Conservation (phyloP, 352 stramenopile genomes). For the Globisporangium cystogenes region DNA sequence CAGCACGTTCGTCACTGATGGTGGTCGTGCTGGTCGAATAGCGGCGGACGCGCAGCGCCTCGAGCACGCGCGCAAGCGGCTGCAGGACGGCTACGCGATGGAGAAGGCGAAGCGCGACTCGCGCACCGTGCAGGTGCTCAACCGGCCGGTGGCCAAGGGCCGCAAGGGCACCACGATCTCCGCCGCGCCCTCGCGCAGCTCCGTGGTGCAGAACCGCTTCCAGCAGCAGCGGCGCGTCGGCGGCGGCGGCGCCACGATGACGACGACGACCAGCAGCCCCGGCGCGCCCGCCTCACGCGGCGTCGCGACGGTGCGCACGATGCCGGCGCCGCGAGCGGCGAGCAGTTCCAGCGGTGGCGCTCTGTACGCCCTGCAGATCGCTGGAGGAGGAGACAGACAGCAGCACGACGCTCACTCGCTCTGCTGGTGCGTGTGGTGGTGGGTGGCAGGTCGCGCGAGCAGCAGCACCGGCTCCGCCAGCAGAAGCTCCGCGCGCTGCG, state of each 20-base stretch:
- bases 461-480: conserved; percentile 49
- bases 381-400: neutral
- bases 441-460: conserved; percentile 37
- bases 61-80: conserved; percentile 61
- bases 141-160: conserved; percentile 42
- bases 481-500: conserved; percentile 18
- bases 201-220: conserved; percentile 30
- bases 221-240: conserved; percentile 23
- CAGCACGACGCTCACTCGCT: conserved; percentile 8
- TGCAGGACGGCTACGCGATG: conserved; percentile 73
- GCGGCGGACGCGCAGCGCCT: conserved; percentile 34
- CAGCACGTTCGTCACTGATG: neutral
- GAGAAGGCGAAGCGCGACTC: conserved; percentile 69
- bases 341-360: neutral
- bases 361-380: neutral
- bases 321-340: neutral
- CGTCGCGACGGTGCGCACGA: conserved; percentile 11
- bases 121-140: conserved; percentile 70
- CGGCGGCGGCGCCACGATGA: conserved; percentile 12
- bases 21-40: neutral
- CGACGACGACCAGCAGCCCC: conserved; percentile 20
- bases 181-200: conserved; percentile 47
- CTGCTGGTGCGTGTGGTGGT: neutral
- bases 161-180: conserved; percentile 59
- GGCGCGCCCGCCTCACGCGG: conserved; percentile 5